Conservation (phyloP, 306 rosid species). For the Acacia crassicarpa region DNA sequence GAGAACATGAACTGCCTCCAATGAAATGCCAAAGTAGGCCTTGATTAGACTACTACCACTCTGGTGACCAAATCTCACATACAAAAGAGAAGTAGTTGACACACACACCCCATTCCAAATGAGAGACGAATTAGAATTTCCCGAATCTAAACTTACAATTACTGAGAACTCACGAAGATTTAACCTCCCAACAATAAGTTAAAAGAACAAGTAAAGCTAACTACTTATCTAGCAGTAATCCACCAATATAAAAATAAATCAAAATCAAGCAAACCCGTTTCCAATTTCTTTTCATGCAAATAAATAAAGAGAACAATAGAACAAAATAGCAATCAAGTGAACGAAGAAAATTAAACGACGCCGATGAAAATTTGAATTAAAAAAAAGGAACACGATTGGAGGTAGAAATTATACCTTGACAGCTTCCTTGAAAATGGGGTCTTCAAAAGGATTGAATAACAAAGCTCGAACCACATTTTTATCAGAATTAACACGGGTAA, state of each 20-base stretch:
- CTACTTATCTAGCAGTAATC: background rate
- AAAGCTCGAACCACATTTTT: conserved; percentile 45
- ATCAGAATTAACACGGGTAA: background rate
- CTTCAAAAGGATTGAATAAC: conserved; percentile 68
- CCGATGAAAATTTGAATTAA: background rate
- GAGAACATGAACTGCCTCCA: background rate
- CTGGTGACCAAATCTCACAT: no score
- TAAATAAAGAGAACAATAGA: background rate
- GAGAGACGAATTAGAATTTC: background rate
- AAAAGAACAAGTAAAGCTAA: background rate
- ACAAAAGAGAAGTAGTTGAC: no score
- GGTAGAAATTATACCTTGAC: conserved; percentile 55
- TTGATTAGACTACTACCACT: background rate
- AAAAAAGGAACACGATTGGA: background rate
- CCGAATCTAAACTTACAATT: background rate
- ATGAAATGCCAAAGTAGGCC: background rate
- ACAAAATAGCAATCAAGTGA: background rate
- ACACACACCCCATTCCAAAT: no score
- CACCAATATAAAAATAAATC: background rate
- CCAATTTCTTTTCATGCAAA: background rate
- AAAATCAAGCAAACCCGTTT: background rate
- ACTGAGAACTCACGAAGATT: background rate
- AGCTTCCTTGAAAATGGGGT: conserved; percentile 68
- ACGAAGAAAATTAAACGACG: background rate
- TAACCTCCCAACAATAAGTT: background rate